These are phyloP conservation scores for Stevia rebaudiana DNA, from an alignment of 140 eudicot species.

Conservation along the genomic window DNA sequence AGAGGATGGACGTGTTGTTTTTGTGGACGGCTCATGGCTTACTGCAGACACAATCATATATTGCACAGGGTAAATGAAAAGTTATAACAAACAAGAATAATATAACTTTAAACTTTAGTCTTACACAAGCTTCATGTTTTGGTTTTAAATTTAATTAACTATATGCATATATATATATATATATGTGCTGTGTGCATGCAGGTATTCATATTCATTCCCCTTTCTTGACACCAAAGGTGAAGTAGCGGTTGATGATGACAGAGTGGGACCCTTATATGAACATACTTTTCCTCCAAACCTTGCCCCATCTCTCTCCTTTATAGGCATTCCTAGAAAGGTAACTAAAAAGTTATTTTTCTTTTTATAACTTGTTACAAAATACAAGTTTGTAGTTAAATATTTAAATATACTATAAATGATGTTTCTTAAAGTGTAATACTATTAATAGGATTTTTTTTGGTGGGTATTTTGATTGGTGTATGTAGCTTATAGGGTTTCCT, in stretches of 20 bases:
- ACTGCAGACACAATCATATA: slow-evolving; percentile 78
- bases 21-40: slow-evolving; percentile 52
- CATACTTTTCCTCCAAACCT: slow-evolving; percentile 88
- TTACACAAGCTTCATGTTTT: slow-evolving; percentile 7
- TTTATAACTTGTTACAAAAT: slow-evolving; percentile 15
- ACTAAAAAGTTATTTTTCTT: not conserved
- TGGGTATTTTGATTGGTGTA: slow-evolving; percentile 20
- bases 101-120: slow-evolving; percentile 1
- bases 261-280: slow-evolving; percentile 91
- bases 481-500: slow-evolving; percentile 75
- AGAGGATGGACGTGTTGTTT: slow-evolving; percentile 68
- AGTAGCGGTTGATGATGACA: slow-evolving; percentile 63
- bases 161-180: slow-evolving; percentile 11
- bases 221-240: slow-evolving; percentile 95
- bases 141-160: not conserved
- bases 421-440: slow-evolving; percentile 7
- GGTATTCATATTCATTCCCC: slow-evolving; percentile 88
- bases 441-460: slow-evolving; percentile 11
- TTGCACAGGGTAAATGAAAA: slow-evolving; percentile 75
- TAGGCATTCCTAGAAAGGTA: slow-evolving; percentile 94
- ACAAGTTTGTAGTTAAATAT: not conserved
- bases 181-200: slow-evolving; percentile 43
- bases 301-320: slow-evolving; percentile 86
- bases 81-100: not conserved
- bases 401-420: not conserved